Evolutionary conservation across 352 stramenopile genomes (phyloP), one percentile per base, ranked within the genome.

Genomic region (Plasmopara viticola): DNA sequence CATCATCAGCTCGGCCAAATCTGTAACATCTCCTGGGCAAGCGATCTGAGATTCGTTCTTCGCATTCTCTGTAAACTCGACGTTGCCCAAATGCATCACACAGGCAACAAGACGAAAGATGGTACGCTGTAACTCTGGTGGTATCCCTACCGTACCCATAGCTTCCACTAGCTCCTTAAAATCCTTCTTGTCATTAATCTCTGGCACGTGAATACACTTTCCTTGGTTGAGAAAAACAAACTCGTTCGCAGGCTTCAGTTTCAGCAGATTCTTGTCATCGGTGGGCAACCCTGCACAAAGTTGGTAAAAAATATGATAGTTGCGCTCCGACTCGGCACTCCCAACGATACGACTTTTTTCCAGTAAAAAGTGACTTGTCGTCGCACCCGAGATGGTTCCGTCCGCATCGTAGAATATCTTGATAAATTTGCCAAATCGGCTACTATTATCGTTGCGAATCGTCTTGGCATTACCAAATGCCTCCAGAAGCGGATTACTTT

Each of bases 281-380:
- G 72, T 46, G 0, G 77, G 48, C 61, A 94, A 72, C 34, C 87
- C 93, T 0, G 85, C 80, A 58, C 95, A 94, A 13, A 99, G 64
- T 67, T 98, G 88, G 70, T 99, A 99, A 64, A 99, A 99, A 34
- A 99, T 96, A 70, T 99, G 96, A 76, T 98, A 99, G 69, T 99
- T 99, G 15, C 97, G 78, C 73, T 99, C 97, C 4, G 89, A 70
- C 14, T 94, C 66, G 5, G 78, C 83, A 67, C 97, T 97, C 20
- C 85, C 83, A 1, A 98, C 86, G 25, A 99, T 94, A 14, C 96
- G 91, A 52, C 95, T 97, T 70, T 99, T 99, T 66, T 99, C 96
- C 10, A 99, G 74, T 41, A 99, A 76, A 62, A 99, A 99, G 29
- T 98, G 97, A 55, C 94, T 96, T 39, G 96, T 96, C 34, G 74